Conservation (phyloP, 106 monocot genomes). For the Platanthera zijinensis region DNA sequence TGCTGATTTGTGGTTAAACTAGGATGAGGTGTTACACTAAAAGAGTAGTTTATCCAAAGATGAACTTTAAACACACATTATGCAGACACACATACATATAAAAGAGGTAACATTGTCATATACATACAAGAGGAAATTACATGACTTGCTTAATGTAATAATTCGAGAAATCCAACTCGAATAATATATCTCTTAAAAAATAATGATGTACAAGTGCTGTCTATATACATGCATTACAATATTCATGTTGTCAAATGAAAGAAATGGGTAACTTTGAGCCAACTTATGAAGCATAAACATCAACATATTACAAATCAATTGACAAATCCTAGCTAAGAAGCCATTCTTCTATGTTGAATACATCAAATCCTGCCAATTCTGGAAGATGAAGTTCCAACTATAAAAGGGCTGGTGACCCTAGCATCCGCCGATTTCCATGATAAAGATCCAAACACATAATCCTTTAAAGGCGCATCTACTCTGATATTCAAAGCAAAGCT, state of each 20-base stretch:
- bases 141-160: too few relatives aligned
- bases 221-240: not conserved
- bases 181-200: too few relatives aligned
- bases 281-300: not conserved
- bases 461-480: slow-evolving; percentile 17
- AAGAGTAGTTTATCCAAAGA: too few relatives aligned
- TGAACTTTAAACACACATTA: too few relatives aligned
- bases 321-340: not conserved
- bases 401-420: slow-evolving; percentile 51
- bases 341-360: not conserved
- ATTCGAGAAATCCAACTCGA: too few relatives aligned
- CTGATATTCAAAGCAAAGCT: slow-evolving; percentile 56
- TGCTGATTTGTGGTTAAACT: too few relatives aligned
- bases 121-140: too few relatives aligned
- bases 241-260: slow-evolving; percentile 3
- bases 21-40: too few relatives aligned
- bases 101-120: too few relatives aligned
- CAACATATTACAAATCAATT: not conserved
- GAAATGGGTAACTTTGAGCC: not conserved
- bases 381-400: slow-evolving; percentile 39
- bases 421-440: slow-evolving; percentile 38
- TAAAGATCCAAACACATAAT: slow-evolving; percentile 70
- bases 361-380: slow-evolving; percentile 14
- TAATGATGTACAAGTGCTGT: too few relatives aligned
- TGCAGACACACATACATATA: too few relatives aligned